phyloP scores from a whole-genome alignment of 1,284 basidiomycete species.

The Fistulina hepatica region DNA sequence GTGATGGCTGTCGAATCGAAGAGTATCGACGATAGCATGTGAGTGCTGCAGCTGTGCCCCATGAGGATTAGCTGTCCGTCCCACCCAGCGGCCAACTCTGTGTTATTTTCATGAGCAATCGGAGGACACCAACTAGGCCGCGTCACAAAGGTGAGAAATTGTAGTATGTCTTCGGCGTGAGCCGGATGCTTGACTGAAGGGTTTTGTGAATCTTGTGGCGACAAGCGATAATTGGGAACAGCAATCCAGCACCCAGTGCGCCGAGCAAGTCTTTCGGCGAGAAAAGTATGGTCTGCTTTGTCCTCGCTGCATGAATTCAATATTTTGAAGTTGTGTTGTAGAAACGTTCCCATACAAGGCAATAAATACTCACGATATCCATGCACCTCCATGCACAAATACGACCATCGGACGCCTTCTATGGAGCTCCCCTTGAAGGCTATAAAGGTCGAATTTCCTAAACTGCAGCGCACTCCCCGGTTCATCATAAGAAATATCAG shows the following conservation, averaged over 20 bases:
- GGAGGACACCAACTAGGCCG: conserved; percentile 33
- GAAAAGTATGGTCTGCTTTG: conserved; percentile 44
- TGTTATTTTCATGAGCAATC: conserved; percentile 8
- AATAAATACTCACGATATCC: conserved; percentile 47
- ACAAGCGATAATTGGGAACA: conserved; percentile 68
- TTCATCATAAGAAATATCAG: no score
- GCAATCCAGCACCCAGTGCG: conserved; percentile 46
- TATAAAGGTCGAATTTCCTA: no score
- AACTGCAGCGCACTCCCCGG: no score
- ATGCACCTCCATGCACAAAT: conserved; percentile 73
- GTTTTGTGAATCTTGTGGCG: conserved; percentile 29
- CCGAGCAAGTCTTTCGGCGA: conserved; percentile 42
- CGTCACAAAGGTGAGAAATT: conserved; percentile 46
- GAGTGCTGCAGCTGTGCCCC: conserved; percentile 71
- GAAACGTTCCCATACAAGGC: neutral
- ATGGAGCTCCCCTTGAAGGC: no score
- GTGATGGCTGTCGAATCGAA: conserved; percentile 37
- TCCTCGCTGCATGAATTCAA: conserved; percentile 42
- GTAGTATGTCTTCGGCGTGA: conserved; percentile 56
- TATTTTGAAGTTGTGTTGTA: conserved; percentile 5
- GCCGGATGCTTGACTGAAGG: conserved; percentile 48
- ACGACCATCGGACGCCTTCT: conserved; percentile 10
- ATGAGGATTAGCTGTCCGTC: conserved; percentile 39
- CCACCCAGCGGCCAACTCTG: neutral
- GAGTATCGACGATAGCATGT: conserved; percentile 65